Evolutionary conservation across 1,139 yeast species (phyloP).

Genomic region (Diutina pseudorugosa): DNA sequence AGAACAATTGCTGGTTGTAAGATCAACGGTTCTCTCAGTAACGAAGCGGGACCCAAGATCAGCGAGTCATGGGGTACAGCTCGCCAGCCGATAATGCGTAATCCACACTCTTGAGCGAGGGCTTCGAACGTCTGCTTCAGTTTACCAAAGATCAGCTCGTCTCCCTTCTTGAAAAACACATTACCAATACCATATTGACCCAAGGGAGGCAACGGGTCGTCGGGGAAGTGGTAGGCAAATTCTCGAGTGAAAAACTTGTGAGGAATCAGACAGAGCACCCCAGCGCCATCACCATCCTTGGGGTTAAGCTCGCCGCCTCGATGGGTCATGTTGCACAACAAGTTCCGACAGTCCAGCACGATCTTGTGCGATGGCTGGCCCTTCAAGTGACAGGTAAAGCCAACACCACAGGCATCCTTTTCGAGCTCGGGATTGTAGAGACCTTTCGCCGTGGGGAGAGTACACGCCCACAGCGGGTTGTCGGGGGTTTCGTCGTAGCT

Average conservation of each 20-base stretch:
- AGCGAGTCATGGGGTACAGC: conserved; percentile 90
- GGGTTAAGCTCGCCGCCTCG: conserved; percentile 98
- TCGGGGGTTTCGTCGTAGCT: conserved; percentile 64
- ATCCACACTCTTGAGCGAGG: conserved; percentile 64
- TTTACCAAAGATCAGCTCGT: conserved; percentile 50
- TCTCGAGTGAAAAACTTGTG: conserved; percentile 79
- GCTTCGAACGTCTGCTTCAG: conserved; percentile 70
- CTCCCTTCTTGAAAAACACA: conserved; percentile 69
- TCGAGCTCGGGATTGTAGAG: conserved; percentile 89
- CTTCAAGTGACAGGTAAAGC: conserved; percentile 90
- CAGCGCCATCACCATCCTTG: conserved; percentile 98
- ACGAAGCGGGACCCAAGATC: conserved; percentile 88
- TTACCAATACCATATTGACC: conserved; percentile 96
- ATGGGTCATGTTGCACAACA: conserved; percentile 95
- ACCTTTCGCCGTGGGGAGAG: conserved; percentile 80
- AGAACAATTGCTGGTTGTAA: conserved; percentile 82
- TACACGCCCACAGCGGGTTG: conserved; percentile 84
- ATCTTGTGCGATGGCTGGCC: conserved; percentile 84
- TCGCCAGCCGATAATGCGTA: conserved; percentile 89
- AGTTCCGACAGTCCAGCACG: conserved; percentile 77
- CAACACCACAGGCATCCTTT: conserved; percentile 98
- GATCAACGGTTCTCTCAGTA: conserved; percentile 84
- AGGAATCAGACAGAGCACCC: conserved; percentile 87
- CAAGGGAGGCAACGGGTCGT: conserved; percentile 47
- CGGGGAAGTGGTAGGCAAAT: conserved; percentile 52